Base-by-base conservation (phyloP, 345 rosid species). In the Melaleuca alternifolia region DNA sequence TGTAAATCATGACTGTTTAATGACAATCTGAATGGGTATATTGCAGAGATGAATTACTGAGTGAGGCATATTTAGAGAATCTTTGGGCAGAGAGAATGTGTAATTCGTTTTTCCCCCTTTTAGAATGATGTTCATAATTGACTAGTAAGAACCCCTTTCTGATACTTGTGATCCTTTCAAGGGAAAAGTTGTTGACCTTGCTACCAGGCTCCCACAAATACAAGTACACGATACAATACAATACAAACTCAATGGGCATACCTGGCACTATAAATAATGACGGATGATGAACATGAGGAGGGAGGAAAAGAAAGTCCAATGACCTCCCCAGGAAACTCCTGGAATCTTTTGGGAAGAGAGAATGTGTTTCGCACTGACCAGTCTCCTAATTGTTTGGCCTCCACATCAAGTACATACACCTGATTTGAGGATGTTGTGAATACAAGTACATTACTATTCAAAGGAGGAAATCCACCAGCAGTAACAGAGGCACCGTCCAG, bases 241-340 rank as follows among this genome's bases (percentile, higher is more conserved):
- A 28, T 51, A 28, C 21, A 50, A 83, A 83, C 33, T 57, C 21
- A 10, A 83, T 20, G 28, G 50, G 50, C 81, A 77, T 86, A 97
- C 99, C 99, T 96, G 90, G 99, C 92, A 90, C 98, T 96, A 85
- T 96, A 96, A 83, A 97, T 90, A 84, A 96, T 91, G 50, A 93
- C 92, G 41, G 93, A 91, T 3, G 94, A 92, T 2, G 97, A 93
- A 90, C 89, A 88, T 44, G 95, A 88, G 20, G 92, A 86, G 2
- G 96, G 94, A 23, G 93, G 88, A 89, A 97, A 97, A 28, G 99
- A 94, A 57, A 97, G 93, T 54, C 99, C 99, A 83, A 94, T 93
- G 84, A 97, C 96, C 92, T 97, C 98, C 71, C 99, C 98, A 50
- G 99, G 99, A 90, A 96, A 97, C 88, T 97, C 99, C 92, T 92